Percentiles rank a stretch among this genome's conserved stretches.
These are phyloP conservation scores for Rosa persica DNA, from an alignment of 306 rosid species.

Conservation along the genomic window DNA sequence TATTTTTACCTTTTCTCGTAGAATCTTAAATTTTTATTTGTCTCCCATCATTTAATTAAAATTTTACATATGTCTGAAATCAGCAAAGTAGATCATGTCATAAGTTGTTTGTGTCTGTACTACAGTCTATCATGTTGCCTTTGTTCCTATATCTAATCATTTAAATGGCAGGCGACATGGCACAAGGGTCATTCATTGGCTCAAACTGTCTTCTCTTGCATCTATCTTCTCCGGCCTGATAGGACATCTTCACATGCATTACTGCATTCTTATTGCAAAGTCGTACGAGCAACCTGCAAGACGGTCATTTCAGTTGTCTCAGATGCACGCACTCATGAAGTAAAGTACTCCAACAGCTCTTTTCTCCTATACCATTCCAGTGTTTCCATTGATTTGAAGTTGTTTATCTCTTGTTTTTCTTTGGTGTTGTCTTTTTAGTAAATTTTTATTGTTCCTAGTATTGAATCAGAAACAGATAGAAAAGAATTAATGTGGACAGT, in stretches of 20 bases:
- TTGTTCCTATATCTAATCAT: slow-evolving; percentile 21
- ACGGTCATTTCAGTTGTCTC: slow-evolving; percentile 78
- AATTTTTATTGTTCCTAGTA: background rate
- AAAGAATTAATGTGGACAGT: background rate
- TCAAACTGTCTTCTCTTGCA: slow-evolving; percentile 95
- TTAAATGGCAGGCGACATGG: slow-evolving; percentile 92
- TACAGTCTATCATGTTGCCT: background rate
- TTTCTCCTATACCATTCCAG: slow-evolving; percentile 18
- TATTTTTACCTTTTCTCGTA: background rate
- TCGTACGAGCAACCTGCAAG: slow-evolving; percentile 84
- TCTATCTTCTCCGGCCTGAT: slow-evolving; percentile 84
- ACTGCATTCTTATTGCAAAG: slow-evolving; percentile 81
- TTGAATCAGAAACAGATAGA: background rate
- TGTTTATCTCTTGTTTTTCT: background rate
- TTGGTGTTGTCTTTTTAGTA: background rate
- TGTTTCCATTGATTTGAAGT: background rate
- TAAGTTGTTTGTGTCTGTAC: background rate
- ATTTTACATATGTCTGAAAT: background rate
- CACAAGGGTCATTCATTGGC: slow-evolving; percentile 99
- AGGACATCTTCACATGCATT: slow-evolving; percentile 83
- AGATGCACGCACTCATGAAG: slow-evolving; percentile 98
- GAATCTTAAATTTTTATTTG: background rate
- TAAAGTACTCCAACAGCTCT: slow-evolving; percentile 79
- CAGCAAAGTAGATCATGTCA: background rate
- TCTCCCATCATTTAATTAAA: background rate